Base-by-base conservation (phyloP, 768 basidiomycete genomes). In the Strobilomyces confusus region DNA sequence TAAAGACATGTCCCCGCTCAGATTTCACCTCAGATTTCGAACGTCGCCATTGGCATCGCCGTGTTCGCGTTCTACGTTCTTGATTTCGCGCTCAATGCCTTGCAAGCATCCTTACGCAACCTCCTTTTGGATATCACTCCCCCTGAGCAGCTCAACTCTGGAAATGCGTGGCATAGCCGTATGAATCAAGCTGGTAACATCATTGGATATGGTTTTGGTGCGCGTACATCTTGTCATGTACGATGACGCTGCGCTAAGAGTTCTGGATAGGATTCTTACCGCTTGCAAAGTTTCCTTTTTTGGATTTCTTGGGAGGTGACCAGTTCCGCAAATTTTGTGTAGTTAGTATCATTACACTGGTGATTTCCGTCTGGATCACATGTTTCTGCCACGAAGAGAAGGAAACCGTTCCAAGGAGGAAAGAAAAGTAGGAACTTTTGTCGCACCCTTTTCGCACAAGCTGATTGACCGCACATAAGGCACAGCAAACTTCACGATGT, bases 101-200 rank as follows among this genome's bases (percentile, higher is more conserved):
- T 95, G 43, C 92, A 95, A 77, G 92, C 91, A 3, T 95, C 93
- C 12, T 75, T 98, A 32, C 78, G 94, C 46, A 97, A 97, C 69
- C 82, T 99, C n/a, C 77, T 98, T 13, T 78, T 99, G 54, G 97
- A 99, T 66, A 74, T 95, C 47, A 83, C 92, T 0, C 95, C 97
- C 7, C 81, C 90, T 14, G 81, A 86, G 56, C 95, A 98, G 68
- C 81, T 98, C 13, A 93, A 87, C 51, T 80, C 84, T n/a, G 93
- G 88, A 5, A 99, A 98, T 72, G 97, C 97, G 32, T 99, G 95
- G 94, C 94, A 98, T 57, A 89, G 95, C 43, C 79, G 92, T 56
- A 97, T 98, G 89, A 87, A 84, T 41, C 93, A 98, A 66, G 84
- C 93, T n/a, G 97, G 94, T 20, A 98, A 97, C 66, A 95, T 98